These are phyloP conservation scores for Cucumis variabilis DNA, from an alignment of 331 rosid genomes.

Conservation along the genomic window DNA sequence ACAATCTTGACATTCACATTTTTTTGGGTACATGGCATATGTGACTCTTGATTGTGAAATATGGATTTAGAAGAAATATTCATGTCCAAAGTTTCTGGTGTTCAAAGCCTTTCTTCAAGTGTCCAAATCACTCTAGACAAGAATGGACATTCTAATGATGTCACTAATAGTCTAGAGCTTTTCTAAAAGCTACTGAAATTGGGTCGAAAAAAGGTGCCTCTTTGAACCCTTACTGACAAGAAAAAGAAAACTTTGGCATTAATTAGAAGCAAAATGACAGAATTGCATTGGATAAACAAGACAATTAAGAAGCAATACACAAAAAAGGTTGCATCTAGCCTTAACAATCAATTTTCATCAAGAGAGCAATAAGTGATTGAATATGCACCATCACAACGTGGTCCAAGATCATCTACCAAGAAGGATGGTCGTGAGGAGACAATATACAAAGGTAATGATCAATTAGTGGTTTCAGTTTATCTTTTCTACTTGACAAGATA, in stretches of 20 bases:
- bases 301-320: conserved; percentile 76
- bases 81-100: too few species aligned
- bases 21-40: too few species aligned
- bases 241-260: conserved; percentile 56
- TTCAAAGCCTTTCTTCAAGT: conserved; percentile 81
- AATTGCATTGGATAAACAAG: conserved; percentile 62
- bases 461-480: too few species aligned
- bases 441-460: too few species aligned
- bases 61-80: too few species aligned
- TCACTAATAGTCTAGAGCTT: conserved; percentile 74
- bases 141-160: conserved; percentile 80
- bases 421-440: too few species aligned
- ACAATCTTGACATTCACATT: too few species aligned
- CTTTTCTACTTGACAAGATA: too few species aligned
- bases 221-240: conserved; percentile 7
- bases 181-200: conserved; percentile 77
- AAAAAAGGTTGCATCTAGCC: conserved; percentile 61
- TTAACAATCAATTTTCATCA: conserved; percentile 56
- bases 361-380: too few species aligned
- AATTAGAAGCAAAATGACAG: conserved; percentile 61
- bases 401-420: too few species aligned
- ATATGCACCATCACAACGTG: too few species aligned
- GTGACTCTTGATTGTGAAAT: too few species aligned
- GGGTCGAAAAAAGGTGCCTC: conserved; percentile 72
- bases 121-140: conserved; percentile 89